Evolutionary conservation across 805 yeast species (phyloP).

Genomic region (Wickerhamiella nectarea): DNA sequence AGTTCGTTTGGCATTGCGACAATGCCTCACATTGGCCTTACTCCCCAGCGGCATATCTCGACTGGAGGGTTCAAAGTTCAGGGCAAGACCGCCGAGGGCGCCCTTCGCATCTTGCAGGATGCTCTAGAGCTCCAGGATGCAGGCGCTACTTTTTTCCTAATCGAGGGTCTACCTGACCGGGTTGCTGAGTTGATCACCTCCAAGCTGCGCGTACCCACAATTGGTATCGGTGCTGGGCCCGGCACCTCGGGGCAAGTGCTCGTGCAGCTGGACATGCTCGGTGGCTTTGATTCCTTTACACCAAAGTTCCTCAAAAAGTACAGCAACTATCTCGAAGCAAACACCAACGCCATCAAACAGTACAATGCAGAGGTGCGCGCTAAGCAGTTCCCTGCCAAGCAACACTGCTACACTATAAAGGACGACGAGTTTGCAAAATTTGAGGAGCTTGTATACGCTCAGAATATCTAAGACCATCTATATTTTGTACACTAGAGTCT

Average conservation of each 20-base stretch:
- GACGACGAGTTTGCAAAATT: constrained; percentile 44
- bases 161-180: constrained; percentile 77
- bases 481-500: constrained; percentile 36
- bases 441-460: constrained; percentile 21
- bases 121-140: constrained; percentile 57
- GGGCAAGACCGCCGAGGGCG: constrained; percentile 44
- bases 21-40: constrained; percentile 81
- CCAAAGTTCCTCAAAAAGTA: constrained; percentile 73
- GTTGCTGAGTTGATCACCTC: constrained; percentile 54
- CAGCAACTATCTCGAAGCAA: constrained; percentile 35
- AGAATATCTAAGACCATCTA: constrained; percentile 20
- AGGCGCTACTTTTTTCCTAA: constrained; percentile 61
- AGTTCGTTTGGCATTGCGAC: constrained; percentile 70
- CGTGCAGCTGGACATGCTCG: constrained; percentile 73
- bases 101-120: constrained; percentile 45
- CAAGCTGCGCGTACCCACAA: constrained; percentile 56
- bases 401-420: constrained; percentile 58
- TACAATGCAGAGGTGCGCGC: constrained; percentile 49
- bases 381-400: constrained; percentile 45
- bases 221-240: constrained; percentile 93
- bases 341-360: constrained; percentile 36
- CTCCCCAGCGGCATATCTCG: constrained; percentile 73
- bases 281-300: constrained; percentile 38
- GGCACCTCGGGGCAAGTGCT: constrained; percentile 77
- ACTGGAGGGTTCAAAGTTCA: constrained; percentile 84